Evolutionary conservation across 306 rosid species (phyloP).

Genomic region (Quercus engelmannii): DNA sequence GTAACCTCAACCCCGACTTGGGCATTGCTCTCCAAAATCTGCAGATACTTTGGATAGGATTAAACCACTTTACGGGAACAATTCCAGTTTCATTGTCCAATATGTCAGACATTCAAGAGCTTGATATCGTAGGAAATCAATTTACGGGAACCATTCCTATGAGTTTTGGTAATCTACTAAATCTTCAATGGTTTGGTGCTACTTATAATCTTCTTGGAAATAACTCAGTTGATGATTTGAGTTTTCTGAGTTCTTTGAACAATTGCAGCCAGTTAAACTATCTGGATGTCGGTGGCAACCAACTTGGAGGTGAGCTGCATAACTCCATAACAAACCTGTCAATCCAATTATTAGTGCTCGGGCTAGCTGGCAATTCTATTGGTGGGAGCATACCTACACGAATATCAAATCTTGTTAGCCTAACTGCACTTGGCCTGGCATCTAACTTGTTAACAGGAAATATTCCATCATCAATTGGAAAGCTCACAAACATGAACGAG

Average conservation of each 20-base stretch:
- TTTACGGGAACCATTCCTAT: neutral
- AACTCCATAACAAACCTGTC: neutral
- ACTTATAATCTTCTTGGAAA: fast-evolving
- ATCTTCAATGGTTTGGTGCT: neutral
- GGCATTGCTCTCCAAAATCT: too few species aligned
- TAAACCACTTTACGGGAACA: neutral
- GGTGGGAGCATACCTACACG: neutral
- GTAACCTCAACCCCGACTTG: too few species aligned
- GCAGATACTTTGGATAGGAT: fast-evolving
- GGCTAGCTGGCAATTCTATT: neutral
- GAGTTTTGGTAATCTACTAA: neutral
- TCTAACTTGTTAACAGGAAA: neutral
- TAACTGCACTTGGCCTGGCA: neutral
- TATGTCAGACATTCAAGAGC: neutral
- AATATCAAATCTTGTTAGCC: neutral
- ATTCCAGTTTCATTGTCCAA: neutral
- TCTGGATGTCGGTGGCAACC: neutral
- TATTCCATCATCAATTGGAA: neutral
- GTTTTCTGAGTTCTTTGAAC: neutral
- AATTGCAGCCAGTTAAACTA: neutral
- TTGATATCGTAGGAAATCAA: neutral
- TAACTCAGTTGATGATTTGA: neutral
- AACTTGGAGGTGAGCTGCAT: neutral
- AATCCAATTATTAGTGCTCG: neutral
- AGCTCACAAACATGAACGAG: neutral